These are phyloP conservation scores for Herpotrichia juniperi DNA, from an alignment of 2,329 filamentous ascomycete genomes.

Conservation along the genomic window DNA sequence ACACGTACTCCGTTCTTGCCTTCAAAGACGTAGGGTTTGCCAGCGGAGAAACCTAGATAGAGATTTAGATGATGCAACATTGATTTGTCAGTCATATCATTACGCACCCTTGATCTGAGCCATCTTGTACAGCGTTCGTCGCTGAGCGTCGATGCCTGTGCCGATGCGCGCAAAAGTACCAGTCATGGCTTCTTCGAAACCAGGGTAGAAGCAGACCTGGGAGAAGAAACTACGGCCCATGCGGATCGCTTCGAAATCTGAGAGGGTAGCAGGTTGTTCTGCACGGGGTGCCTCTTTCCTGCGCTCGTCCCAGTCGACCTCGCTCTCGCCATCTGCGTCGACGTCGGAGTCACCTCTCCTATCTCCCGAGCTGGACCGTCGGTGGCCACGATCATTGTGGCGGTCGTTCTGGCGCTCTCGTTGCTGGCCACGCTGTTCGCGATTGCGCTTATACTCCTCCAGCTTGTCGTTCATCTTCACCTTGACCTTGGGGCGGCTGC, in stretches of 20 bases:
- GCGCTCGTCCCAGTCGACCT: slow-evolving; percentile 75
- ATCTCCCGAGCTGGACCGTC: slow-evolving; percentile 50
- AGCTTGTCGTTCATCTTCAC: slow-evolving; percentile 69
- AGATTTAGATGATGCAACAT: slow-evolving; percentile 27
- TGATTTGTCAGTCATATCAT: background rate
- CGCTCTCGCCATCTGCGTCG: slow-evolving; percentile 72
- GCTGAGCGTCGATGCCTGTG: slow-evolving; percentile 77
- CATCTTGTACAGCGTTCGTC: slow-evolving; percentile 83
- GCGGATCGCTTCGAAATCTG: slow-evolving; percentile 83
- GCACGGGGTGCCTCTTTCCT: slow-evolving; percentile 62
- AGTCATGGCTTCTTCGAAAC: slow-evolving; percentile 79
- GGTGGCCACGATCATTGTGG: slow-evolving; percentile 45
- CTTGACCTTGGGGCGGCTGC: slow-evolving; percentile 56
- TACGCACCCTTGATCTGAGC: slow-evolving; percentile 79
- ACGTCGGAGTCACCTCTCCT: slow-evolving; percentile 59
- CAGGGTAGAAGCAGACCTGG: slow-evolving; percentile 90
- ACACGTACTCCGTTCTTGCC: slow-evolving; percentile 75
- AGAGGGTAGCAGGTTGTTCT: slow-evolving; percentile 72
- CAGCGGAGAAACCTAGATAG: slow-evolving; percentile 71
- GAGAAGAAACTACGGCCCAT: slow-evolving; percentile 87
- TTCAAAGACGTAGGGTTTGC: slow-evolving; percentile 83
- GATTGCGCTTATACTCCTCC: slow-evolving; percentile 63
- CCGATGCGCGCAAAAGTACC: slow-evolving; percentile 87
- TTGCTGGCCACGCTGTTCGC: slow-evolving; percentile 66
- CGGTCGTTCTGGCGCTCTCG: slow-evolving; percentile 57